Conservation (phyloP, 257 asterid genomes). For the Schizonepeta tenuifolia region DNA sequence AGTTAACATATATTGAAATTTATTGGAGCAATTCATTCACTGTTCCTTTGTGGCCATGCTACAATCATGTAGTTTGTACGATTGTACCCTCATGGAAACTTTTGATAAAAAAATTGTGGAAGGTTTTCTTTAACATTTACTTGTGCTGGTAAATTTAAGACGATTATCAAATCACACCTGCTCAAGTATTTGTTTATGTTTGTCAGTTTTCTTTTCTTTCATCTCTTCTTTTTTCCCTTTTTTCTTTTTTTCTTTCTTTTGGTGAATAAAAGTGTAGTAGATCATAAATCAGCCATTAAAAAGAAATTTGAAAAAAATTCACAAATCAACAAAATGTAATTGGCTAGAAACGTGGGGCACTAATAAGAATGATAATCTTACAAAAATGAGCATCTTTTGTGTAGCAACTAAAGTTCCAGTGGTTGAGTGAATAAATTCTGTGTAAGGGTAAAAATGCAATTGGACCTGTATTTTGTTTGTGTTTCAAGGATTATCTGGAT, state of each 20-base stretch:
- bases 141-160: background rate
- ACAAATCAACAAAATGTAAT: background rate
- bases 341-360: background rate
- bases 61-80: constrained; percentile 13
- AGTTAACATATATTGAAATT: constrained; percentile 8
- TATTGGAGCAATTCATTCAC: constrained; percentile 24
- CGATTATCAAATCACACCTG: background rate
- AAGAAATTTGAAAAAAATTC: too few relatives aligned
- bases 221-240: background rate
- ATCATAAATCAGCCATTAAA: background rate
- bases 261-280: background rate
- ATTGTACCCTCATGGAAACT: constrained; percentile 5
- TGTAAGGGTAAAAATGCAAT: background rate
- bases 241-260: too few relatives aligned
- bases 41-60: constrained; percentile 14
- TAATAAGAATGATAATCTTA: background rate
- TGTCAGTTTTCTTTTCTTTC: background rate
- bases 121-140: constrained; percentile 7
- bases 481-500: background rate
- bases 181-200: background rate
- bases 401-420: background rate
- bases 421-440: background rate
- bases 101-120: background rate
- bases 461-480: background rate
- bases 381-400: background rate